A percentile compares a stretch with the other conserved stretches of the same genome.
Conservation (phyloP, 352 stramenopile species). For the Hyaloperonospora brassicae region DNA sequence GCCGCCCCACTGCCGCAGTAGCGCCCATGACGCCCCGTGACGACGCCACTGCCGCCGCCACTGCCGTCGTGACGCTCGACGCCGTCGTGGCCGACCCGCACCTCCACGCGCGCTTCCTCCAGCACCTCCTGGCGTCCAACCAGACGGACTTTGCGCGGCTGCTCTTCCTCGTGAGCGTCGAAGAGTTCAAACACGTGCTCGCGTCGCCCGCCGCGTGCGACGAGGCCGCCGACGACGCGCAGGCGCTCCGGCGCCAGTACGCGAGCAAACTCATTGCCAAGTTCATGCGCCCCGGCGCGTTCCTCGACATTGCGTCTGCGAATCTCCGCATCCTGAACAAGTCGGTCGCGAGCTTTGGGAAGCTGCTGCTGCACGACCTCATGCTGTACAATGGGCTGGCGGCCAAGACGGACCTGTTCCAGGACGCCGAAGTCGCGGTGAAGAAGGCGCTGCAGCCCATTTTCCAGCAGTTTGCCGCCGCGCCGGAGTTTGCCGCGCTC, state of each 20-base stretch:
- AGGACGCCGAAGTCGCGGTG: constrained; percentile 64
- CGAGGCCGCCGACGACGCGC: constrained; percentile 19
- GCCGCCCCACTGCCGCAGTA: constrained; percentile 1
- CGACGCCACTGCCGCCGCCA: neutral
- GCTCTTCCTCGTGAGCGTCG: constrained; percentile 81
- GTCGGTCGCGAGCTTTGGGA: constrained; percentile 72
- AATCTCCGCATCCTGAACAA: constrained; percentile 74
- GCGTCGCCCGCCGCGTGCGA: constrained; percentile 2
- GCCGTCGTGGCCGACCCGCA: constrained; percentile 69
- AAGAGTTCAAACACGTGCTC: constrained; percentile 83
- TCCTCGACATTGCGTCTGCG: constrained; percentile 71
- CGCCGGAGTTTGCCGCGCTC: constrained; percentile 48
- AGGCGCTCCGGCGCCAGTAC: constrained; percentile 49
- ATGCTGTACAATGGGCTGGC: constrained; percentile 65
- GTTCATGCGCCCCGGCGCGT: constrained; percentile 79
- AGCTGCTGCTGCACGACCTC: constrained; percentile 62
- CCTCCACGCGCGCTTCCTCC: constrained; percentile 72
- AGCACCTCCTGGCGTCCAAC: constrained; percentile 60
- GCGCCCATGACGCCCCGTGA: constrained; percentile 9
- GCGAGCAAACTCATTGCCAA: constrained; percentile 83
- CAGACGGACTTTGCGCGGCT: constrained; percentile 68
- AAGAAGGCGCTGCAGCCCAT: constrained; percentile 62
- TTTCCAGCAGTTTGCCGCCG: constrained; percentile 53
- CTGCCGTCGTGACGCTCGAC: constrained; percentile 40
- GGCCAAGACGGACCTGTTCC: constrained; percentile 71